Evolutionary conservation across 352 stramenopile genomes (phyloP), one percentile per base, ranked within the genome.

Genomic region (Pythium sukuiense): DNA sequence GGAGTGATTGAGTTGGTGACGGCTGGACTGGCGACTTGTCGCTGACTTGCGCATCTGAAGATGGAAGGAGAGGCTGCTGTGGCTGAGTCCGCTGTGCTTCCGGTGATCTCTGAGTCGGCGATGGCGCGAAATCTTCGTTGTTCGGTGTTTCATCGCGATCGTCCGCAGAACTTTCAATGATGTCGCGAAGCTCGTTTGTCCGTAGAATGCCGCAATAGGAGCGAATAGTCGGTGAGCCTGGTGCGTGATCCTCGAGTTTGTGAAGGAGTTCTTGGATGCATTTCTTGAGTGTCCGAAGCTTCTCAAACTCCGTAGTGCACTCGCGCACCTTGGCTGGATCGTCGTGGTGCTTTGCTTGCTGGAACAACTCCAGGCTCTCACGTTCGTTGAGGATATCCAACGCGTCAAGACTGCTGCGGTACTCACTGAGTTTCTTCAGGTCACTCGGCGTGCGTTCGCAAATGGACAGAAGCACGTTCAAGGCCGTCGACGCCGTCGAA

Each of bases 381-480:
- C 67, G 58, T 48, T 91, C 82, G 43, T 91, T 70, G 24, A 93
- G 61, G 48, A 93, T 91, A 45, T 88, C 80, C 41, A 93, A 58
- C 12, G 75, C 76, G 7, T 88, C 81, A 3, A 95, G 70, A 49
- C 85, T 93, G 32, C 66, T 59, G 27, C 79, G 80, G 63, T 91
- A 95, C 37, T 82, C 81, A 3, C 61, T 59, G 3, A 93, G 59
- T 52, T 92, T 93, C 37, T 79, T 86, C 11, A 53, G 55, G 46
- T 95, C 85, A 3, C 58, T 63, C 16, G 68, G 54, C 6, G 72
- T 71, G 29, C 83, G 85, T 32, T 93, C 85, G 20, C 85, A 85
- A 74, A 95, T 92, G 4, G 73, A 76, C 6, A 93, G 55, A 29
- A 95, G 52, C 8, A 95, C 82, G 33, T 86, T 92, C 4, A 95